Conservation (phyloP, 2,329 filamentous ascomycete genomes). For the Penicillium sp. region DNA sequence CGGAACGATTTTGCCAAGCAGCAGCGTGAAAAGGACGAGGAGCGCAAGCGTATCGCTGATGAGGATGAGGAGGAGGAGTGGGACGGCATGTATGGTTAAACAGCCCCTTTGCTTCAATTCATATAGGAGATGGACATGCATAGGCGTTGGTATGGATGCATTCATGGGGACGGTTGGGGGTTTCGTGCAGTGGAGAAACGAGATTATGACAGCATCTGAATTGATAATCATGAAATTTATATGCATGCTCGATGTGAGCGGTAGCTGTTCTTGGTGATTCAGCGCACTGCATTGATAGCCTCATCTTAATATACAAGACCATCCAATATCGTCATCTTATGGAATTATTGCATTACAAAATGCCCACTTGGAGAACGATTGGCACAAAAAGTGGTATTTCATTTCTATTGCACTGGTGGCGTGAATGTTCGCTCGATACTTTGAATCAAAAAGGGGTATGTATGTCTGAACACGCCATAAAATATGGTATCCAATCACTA, state of each 20-base stretch:
- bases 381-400: too few species aligned
- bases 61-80: constrained; percentile 51
- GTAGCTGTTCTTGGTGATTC: neutral
- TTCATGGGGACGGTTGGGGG: neutral
- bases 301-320: neutral
- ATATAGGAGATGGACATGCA: neutral
- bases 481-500: neutral
- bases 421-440: neutral
- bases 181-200: neutral
- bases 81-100: constrained; percentile 53
- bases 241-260: neutral
- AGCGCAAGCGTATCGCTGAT: constrained; percentile 46
- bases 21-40: constrained; percentile 56
- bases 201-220: constrained; percentile 1
- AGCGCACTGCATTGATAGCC: neutral
- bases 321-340: neutral
- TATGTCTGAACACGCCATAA: neutral
- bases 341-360: neutral
- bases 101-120: too few species aligned
- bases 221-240: neutral
- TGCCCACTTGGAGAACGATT: too few species aligned
- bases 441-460: neutral
- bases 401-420: neutral
- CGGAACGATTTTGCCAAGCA: constrained; percentile 63
- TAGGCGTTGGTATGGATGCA: neutral